Percentiles rank a stretch among this genome's conserved stretches.
phyloP scores from a whole-genome alignment of 306 rosid species.

The Hylodesmum podocarpum region DNA sequence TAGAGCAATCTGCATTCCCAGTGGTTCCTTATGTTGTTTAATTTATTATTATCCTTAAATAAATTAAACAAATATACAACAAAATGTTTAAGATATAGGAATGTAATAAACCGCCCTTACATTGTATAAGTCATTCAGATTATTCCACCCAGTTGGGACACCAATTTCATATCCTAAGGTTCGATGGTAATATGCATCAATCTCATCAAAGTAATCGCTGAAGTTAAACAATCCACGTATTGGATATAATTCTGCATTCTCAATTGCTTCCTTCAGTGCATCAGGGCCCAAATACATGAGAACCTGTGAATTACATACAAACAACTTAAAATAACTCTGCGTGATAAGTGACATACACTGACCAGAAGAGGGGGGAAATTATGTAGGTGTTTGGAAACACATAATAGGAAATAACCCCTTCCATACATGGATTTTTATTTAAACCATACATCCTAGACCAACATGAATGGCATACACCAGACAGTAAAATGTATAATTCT shows the following conservation, averaged over 20 bases:
- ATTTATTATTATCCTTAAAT: not conserved
- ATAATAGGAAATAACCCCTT: not conserved
- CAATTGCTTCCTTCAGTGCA: slow-evolving; percentile 68
- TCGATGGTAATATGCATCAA: slow-evolving; percentile 82
- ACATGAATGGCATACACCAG: slow-evolving; percentile 2
- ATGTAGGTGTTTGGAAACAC: not conserved
- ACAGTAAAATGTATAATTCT: not conserved
- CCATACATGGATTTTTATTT: not conserved
- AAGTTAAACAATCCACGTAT: slow-evolving; percentile 91
- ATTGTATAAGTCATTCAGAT: slow-evolving; percentile 73
- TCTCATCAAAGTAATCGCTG: slow-evolving; percentile 76
- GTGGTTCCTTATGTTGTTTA: not conserved
- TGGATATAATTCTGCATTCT: slow-evolving; percentile 86
- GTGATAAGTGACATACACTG: not conserved
- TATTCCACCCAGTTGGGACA: slow-evolving; percentile 80
- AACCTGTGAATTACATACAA: slow-evolving; percentile 54
- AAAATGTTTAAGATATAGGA: not conserved
- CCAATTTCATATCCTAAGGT: slow-evolving; percentile 72
- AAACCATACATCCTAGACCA: not conserved
- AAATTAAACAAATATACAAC: not conserved
- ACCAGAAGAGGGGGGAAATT: not conserved
- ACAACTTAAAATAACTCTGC: slow-evolving; percentile 19
- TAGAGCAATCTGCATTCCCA: not conserved
- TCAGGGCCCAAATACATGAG: slow-evolving; percentile 88
- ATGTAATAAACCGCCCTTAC: slow-evolving; percentile 51